Conservation (phyloP, 805 yeast genomes). For the Candida vartiovaarae region DNA sequence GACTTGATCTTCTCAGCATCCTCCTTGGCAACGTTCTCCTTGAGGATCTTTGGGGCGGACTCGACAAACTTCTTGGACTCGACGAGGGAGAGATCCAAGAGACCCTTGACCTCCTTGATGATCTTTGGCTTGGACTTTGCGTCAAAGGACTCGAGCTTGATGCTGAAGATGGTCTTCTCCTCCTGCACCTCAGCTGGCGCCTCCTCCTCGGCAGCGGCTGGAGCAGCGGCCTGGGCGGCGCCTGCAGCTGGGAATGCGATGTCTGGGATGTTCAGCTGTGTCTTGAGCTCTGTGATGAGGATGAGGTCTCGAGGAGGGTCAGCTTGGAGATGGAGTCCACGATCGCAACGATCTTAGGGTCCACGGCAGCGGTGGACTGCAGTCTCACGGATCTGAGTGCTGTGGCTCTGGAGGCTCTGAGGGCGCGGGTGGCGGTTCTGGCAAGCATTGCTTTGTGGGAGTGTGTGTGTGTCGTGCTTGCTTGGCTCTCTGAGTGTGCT, state of each 20-base stretch:
- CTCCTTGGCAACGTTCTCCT: constrained; percentile 94
- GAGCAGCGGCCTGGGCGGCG: constrained; percentile 53
- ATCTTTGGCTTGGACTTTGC: constrained; percentile 95
- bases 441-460: constrained; percentile 7
- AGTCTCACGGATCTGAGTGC: constrained; percentile 22
- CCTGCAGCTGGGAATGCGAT: constrained; percentile 76
- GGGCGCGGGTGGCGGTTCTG: constrained; percentile 15
- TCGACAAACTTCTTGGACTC: constrained; percentile 98
- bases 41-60: constrained; percentile 91
- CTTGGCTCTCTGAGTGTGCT: not conserved
- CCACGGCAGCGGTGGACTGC: constrained; percentile 46
- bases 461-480: not conserved
- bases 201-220: constrained; percentile 66
- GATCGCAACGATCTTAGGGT: constrained; percentile 80
- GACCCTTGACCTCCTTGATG: constrained; percentile 91
- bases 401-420: constrained; percentile 15
- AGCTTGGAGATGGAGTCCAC: constrained; percentile 88
- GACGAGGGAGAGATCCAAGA: constrained; percentile 87
- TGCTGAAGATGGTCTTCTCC: constrained; percentile 87
- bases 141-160: constrained; percentile 91
- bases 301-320: constrained; percentile 90
- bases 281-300: constrained; percentile 74
- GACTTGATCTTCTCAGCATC: constrained; percentile 96
- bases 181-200: constrained; percentile 71
- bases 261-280: constrained; percentile 87